phyloP scores from a whole-genome alignment of 2,329 filamentous ascomycete species.

The Cercospora nicotianae region DNA sequence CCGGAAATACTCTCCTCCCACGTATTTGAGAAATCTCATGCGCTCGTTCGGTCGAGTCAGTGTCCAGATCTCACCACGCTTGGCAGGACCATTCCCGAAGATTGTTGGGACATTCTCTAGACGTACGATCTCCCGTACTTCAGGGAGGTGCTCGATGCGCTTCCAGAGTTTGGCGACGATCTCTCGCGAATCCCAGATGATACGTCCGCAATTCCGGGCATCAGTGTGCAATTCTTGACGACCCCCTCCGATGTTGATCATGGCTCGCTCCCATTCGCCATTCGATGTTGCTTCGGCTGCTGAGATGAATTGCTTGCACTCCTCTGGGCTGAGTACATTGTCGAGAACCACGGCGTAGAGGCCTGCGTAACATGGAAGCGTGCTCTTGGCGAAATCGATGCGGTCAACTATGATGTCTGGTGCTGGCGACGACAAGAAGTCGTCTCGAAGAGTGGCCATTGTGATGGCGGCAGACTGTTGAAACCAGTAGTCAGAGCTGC shows the following conservation, averaged over 20 bases:
- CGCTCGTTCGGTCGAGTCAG: slow-evolving; percentile 64
- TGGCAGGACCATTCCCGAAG: slow-evolving; percentile 49
- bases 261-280: slow-evolving; percentile 64
- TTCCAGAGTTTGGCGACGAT: slow-evolving; percentile 64
- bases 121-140: slow-evolving; percentile 49
- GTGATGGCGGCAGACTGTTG: not conserved
- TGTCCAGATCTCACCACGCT: slow-evolving; percentile 46
- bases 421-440: slow-evolving; percentile 52
- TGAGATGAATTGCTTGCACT: slow-evolving; percentile 61
- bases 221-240: slow-evolving; percentile 58
- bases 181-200: slow-evolving; percentile 69
- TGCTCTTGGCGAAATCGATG: slow-evolving; percentile 57
- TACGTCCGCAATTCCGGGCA: slow-evolving; percentile 70
- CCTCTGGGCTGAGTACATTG: slow-evolving; percentile 60
- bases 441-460: slow-evolving; percentile 39
- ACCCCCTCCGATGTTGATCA: slow-evolving; percentile 66
- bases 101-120: slow-evolving; percentile 43
- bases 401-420: slow-evolving; percentile 48
- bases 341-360: slow-evolving; percentile 64
- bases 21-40: slow-evolving; percentile 74
- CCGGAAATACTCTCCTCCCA: slow-evolving; percentile 69
- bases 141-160: slow-evolving; percentile 52
- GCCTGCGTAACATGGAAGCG: slow-evolving; percentile 55
- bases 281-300: slow-evolving; percentile 51
- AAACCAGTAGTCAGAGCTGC: not conserved